Evolutionary conservation across 2,329 filamentous ascomycete genomes (phyloP).

Genomic region (Hypoxylon sp.): DNA sequence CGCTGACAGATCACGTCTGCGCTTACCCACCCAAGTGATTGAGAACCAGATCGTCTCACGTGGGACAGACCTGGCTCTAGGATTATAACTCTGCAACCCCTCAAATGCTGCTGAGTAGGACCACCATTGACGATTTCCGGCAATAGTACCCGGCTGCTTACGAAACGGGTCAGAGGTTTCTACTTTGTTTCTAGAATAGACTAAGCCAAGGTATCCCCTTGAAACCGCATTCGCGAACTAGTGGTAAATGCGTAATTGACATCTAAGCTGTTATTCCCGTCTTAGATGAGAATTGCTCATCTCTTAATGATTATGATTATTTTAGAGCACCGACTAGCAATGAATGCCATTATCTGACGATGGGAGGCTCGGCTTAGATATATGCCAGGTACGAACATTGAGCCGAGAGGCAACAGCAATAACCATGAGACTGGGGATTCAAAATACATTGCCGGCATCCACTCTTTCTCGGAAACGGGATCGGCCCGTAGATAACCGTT

Average conservation of each 20-base stretch:
- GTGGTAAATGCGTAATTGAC: slow-evolving; percentile 17
- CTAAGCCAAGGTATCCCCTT: slow-evolving; percentile 5
- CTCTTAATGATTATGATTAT: slow-evolving; percentile 36
- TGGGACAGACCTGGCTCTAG: slow-evolving; percentile 19
- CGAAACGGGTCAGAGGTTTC: slow-evolving; percentile 27
- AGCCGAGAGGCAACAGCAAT: slow-evolving; percentile 2
- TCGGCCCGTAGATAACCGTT: slow-evolving; percentile 14
- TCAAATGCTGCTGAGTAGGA: slow-evolving; percentile 12
- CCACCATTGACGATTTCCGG: slow-evolving; percentile 12
- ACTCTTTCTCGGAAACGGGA: slow-evolving; percentile 13
- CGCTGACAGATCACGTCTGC: slow-evolving; percentile 21
- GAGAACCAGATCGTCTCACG: slow-evolving; percentile 24
- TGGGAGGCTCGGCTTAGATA: slow-evolving; percentile 19
- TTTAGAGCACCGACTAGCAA: slow-evolving; percentile 9
- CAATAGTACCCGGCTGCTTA: slow-evolving; percentile 7
- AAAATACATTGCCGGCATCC: slow-evolving; percentile 12
- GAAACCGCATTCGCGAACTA: slow-evolving; percentile 33
- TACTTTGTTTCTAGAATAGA: slow-evolving; percentile 37
- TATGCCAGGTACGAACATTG: too few species aligned
- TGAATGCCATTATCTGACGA: not conserved
- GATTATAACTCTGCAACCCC: slow-evolving; percentile 27
- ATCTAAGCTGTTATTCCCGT: slow-evolving; percentile 36
- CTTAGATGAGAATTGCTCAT: slow-evolving; percentile 15
- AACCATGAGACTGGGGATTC: slow-evolving; percentile 14
- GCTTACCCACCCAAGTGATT: slow-evolving; percentile 12